These are phyloP conservation scores for Rhizophagus sp. DNA, from an alignment of 192 early-diverging fungal genomes.

Conservation along the genomic window DNA sequence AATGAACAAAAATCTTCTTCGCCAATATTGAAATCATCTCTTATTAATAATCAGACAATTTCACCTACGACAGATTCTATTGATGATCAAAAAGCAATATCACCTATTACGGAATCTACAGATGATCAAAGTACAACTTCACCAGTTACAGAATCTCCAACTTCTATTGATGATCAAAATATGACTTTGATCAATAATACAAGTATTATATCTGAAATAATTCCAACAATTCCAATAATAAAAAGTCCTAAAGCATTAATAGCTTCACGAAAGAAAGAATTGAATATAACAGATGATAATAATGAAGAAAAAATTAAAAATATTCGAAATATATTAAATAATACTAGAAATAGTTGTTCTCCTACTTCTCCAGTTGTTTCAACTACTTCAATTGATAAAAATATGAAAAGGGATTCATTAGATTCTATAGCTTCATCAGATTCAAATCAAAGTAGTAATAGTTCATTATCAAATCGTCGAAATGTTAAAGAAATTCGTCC, in stretches of 20 bases:
- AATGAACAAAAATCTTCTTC: neutral
- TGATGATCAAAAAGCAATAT: too few relatives aligned
- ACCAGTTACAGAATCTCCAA: too few relatives aligned
- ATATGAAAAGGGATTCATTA: neutral
- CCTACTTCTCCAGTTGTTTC: neutral
- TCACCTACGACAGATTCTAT: too few relatives aligned
- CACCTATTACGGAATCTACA: too few relatives aligned
- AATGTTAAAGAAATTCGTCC: neutral
- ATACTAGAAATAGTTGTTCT: neutral
- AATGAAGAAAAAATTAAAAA: neutral
- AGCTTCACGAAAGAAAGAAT: neutral
- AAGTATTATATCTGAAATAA: too few relatives aligned
- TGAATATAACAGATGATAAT: neutral
- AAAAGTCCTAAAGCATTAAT: neutral
- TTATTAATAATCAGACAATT: neutral
- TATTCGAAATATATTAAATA: neutral
- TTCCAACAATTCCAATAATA: too few relatives aligned
- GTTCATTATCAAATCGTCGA: neutral
- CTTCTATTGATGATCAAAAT: too few relatives aligned
- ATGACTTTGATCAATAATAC: too few relatives aligned
- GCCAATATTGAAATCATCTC: neutral
- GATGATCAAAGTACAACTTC: too few relatives aligned
- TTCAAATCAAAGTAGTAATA: neutral
- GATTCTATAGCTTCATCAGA: neutral
- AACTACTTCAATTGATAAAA: neutral